Base-by-base conservation (phyloP, 495 filamentous ascomycete genomes). In the Lindgomyces ingoldianus region DNA sequence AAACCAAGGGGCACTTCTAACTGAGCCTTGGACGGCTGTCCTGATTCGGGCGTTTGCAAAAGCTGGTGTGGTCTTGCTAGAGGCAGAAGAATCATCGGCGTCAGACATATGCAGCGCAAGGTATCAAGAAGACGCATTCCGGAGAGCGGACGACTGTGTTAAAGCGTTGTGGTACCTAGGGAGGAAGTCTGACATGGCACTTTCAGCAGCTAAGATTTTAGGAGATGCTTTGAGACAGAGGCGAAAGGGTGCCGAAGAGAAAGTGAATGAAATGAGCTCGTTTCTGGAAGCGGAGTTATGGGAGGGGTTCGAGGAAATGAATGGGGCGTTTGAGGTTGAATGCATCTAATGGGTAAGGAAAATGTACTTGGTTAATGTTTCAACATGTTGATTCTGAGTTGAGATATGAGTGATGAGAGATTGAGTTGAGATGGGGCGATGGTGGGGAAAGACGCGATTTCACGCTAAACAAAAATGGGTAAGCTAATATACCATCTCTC, bases 1-100 rank as follows among this genome's bases (percentile, higher is more conserved):
- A 30, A 73, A 73, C 47, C 61, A 77, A 58, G 75, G 73, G 4
- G 78, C 78, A 1, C 68, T 80, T 24, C 60, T 82, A 9, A 77
- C 74, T 1, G 79, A 82, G 54, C 80, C 80, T 0, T 82, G 79
- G 76, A 81, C 78, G 2, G 69, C 72, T 3, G 72, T 81, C 16
- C 64, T 82, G 14, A 74, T 81, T 16, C 74, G 78, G 27, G 73
- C 73, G 4, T 79, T 82, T 60, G 71, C 70, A 6, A 78, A 74
- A 41, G 77, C 80, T 8, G 78, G 72, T 12, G 68, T 70, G 12
- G 65, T 78, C n/a, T 63, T 70, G 4, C 51, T 79, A 0, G 64
- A 76, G 0, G 45, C 25, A 11, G 53, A 70, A 27, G 10, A 30
- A 8, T 30, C 41, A 14, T 36, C 18, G 9, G 24, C 27, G 6